Base-by-base conservation (phyloP, 257 asterid genomes). In the Salvia miltiorrhiza region DNA sequence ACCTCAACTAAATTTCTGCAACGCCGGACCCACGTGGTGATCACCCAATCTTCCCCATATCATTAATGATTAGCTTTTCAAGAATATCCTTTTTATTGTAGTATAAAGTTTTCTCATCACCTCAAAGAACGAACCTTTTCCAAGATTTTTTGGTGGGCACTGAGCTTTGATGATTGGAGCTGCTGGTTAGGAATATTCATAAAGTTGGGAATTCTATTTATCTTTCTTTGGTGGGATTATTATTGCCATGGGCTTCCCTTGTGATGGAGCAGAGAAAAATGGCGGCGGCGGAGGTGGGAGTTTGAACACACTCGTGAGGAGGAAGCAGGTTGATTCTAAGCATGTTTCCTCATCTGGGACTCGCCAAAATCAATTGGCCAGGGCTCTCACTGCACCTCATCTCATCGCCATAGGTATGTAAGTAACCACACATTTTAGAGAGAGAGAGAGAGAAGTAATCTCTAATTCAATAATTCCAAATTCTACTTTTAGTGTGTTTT, bases 391-490 rank as follows among this genome's bases (percentile, higher is more conserved):
- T 40, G 79, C 87, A 17, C 90, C 93, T 78, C 93, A 90, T 81
- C 92, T 90, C 61, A 72, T 87, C 80, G 95, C 90, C 48, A 87
- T 90, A 47, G 96, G 95, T 88, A n/a, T n/a, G n/a, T n/a, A 77
- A 37, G 5, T 4, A 77, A 37, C 24, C 21, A 13, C 40, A 35
- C 41, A 35, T 35, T 35, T 35, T n/a, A 6, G 50, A 19, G 50
- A 20, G 50, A 61, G 67, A 37, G 23, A 8, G 33, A 60, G 30
- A 33, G 35, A 61, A 11, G 19, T 16, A 4, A 5, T 47, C 8
- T 44, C 57, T 9, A 12, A 4, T 64, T 33, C 61, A 5, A 16
- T 9, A 13, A 28, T 45, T 40, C 4, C 4, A 4, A 19, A 26
- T 1, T 43, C 12, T 33, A 58, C 33, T 24, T 48, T n/a, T n/a